These are phyloP conservation scores for Sugiyamaella castrensis DNA, from an alignment of 1,139 yeast species.

Conservation along the genomic window DNA sequence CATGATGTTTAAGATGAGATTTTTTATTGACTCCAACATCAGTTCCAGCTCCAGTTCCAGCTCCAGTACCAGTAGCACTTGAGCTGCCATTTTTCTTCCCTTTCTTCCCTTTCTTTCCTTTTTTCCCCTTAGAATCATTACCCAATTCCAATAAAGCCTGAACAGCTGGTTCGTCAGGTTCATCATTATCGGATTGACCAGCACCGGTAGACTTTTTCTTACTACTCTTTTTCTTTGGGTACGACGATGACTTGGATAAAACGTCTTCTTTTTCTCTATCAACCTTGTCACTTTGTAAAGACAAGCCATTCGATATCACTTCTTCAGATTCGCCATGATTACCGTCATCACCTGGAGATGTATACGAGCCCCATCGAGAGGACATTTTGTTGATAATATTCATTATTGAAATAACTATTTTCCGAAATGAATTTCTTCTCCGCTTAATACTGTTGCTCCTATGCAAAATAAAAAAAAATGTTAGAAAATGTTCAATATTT, in stretches of 20 bases:
- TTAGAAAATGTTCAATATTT: too few species aligned
- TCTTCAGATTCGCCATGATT: slow-evolving; percentile 21
- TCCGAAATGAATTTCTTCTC: too few species aligned
- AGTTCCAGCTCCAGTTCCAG: slow-evolving; percentile 12
- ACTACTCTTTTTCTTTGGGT: not conserved
- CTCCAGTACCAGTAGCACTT: slow-evolving; percentile 9
- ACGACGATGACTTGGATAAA: not conserved
- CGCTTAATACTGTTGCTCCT: too few species aligned
- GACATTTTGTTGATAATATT: slow-evolving; percentile 10
- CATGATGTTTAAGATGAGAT: slow-evolving; percentile 13
- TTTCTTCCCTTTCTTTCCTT: slow-evolving; percentile 19
- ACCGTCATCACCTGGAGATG: slow-evolving; percentile 2
- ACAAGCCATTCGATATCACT: slow-evolving; percentile 28
- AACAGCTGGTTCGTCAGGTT: slow-evolving; percentile 29
- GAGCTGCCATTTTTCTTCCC: slow-evolving; percentile 11
- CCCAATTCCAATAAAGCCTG: slow-evolving; percentile 34
- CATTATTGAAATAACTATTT: too few species aligned
- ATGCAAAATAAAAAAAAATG: too few species aligned
- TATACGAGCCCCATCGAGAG: slow-evolving; percentile 14
- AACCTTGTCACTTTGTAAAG: not conserved
- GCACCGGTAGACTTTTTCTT: not conserved
- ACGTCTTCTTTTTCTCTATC: not conserved
- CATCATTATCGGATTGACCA: slow-evolving; percentile 20
- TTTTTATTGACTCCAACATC: not conserved
- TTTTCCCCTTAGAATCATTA: slow-evolving; percentile 21